These are phyloP conservation scores for Gaeumannomyces sp. DNA, from an alignment of 2,329 filamentous ascomycete genomes.

Conservation along the genomic window DNA sequence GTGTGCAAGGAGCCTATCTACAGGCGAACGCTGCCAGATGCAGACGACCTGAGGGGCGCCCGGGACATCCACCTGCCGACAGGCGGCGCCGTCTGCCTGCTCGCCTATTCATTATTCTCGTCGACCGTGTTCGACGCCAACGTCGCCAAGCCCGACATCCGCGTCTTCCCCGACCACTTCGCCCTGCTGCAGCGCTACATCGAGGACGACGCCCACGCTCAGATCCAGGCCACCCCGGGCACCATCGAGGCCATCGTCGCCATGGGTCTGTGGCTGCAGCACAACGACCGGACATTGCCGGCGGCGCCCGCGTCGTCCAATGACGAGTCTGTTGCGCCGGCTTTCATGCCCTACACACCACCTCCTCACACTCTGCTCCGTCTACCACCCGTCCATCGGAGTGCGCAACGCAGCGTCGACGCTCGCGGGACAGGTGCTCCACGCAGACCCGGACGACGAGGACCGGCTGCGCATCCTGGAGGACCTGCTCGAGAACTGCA, in stretches of 20 bases:
- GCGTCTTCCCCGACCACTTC: slow-evolving; percentile 56
- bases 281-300: slow-evolving; percentile 26
- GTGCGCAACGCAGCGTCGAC: slow-evolving; percentile 49
- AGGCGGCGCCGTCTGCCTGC: slow-evolving; percentile 51
- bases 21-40: slow-evolving; percentile 36
- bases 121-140: slow-evolving; percentile 54
- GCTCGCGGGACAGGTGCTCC: slow-evolving; percentile 48
- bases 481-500: slow-evolving; percentile 60
- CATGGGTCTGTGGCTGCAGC: slow-evolving; percentile 53
- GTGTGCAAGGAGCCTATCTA: slow-evolving; percentile 34
- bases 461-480: slow-evolving; percentile 56
- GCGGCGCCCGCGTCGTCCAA: neutral
- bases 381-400: slow-evolving; percentile 49
- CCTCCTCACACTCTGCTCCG: slow-evolving; percentile 47
- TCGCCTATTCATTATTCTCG: slow-evolving; percentile 58
- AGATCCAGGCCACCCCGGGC: slow-evolving; percentile 44
- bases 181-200: slow-evolving; percentile 48
- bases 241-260: slow-evolving; percentile 54
- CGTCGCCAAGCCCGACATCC: slow-evolving; percentile 44
- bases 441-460: slow-evolving; percentile 53
- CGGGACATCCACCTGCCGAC: slow-evolving; percentile 52
- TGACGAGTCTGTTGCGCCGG: slow-evolving; percentile 22
- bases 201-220: slow-evolving; percentile 39
- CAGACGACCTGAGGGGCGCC: slow-evolving; percentile 24
- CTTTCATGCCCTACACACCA: slow-evolving; percentile 57